phyloP scores from a whole-genome alignment of 192 early-diverging fungal species.

The Coemansia sp. region DNA sequence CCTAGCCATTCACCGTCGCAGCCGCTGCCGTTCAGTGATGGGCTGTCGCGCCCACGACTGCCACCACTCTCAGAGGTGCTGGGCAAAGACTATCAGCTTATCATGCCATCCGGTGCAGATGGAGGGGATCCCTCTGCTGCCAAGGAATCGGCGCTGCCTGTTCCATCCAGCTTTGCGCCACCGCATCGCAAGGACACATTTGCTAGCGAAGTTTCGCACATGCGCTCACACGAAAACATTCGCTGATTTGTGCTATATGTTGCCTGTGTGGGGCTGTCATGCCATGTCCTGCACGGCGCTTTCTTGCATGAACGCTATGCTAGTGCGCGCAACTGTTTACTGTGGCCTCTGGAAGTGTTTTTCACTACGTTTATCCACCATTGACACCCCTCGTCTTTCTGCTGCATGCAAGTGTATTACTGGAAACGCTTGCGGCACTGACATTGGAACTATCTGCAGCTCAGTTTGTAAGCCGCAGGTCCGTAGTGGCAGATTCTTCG shows the following conservation, averaged over 20 bases:
- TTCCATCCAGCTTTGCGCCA: background rate
- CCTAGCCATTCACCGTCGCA: slow-evolving; percentile 11
- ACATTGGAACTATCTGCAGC: background rate
- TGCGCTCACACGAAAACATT: slow-evolving; percentile 13
- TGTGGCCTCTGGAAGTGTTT: background rate
- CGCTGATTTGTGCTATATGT: slow-evolving; percentile 4
- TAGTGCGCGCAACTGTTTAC: background rate
- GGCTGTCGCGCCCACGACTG: slow-evolving; percentile 33
- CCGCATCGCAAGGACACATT: slow-evolving; percentile 23
- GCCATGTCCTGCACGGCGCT: slow-evolving; percentile 3
- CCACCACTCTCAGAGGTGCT: slow-evolving; percentile 49
- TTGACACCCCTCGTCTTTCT: background rate
- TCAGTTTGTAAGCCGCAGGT: background rate
- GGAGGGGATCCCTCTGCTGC: background rate
- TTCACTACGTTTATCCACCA: background rate
- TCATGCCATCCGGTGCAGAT: slow-evolving; percentile 18
- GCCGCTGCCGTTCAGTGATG: slow-evolving; percentile 45
- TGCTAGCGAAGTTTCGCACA: slow-evolving; percentile 14
- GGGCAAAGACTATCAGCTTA: slow-evolving; percentile 42
- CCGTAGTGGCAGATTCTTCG: background rate
- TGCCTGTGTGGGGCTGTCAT: background rate
- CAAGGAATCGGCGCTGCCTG: background rate
- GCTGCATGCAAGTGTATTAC: background rate
- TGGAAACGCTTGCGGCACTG: background rate
- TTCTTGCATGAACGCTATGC: background rate